Base-by-base conservation (phyloP, 2,329 filamentous ascomycete genomes). In the Microascus cirrosus region DNA sequence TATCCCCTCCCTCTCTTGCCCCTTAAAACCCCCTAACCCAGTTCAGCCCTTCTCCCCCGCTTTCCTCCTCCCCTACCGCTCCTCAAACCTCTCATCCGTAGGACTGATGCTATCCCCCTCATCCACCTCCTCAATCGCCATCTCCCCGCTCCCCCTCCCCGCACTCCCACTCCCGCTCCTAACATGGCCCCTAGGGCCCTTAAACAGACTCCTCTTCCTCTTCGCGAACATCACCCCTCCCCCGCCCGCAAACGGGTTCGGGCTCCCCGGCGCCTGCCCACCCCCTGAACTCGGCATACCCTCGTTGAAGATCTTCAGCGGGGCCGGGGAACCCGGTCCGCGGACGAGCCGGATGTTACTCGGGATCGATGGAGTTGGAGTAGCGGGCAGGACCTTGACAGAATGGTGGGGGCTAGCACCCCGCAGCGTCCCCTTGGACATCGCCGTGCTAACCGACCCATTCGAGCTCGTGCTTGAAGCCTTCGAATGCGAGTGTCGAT, bases 381-480 rank as follows among this genome's bases (percentile, higher is more conserved):
- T 96, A 0, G 90, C 89, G 1, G 94, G 93, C 2, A 97, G 82
- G n/a, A 97, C 88, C 73, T 97, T 97, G 65, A 97, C 87, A 0
- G 90, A 95, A 63, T 90, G 45, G 68, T 96, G 91, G 1, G 94
- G 93, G 2, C 87, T 92, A 25, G 89, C 84, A 15, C 81, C 81
- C 39, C 81, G 73, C 51, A 83, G 74, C 1, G 82, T 84, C 18
- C 82, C 86, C 66, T 85, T 87, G 39, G 87, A 87, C 20, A 85
- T 81, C 3, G 81, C 78, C 2, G 83, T 83, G 0, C 86, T 85
- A 3, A 87, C 84, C 0, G 87, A 86, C 24, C 84, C 86, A 60
- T 86, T 87, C 5, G 88, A 96, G 51, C 91, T 96, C 1, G 91
- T 94, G 0, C 91, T 96, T 0, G 90, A 95, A 0, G 94, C 91